Evolutionary conservation across 75 land plant species (phyloP).

Genomic region (Sequoia sempervirens): DNA sequence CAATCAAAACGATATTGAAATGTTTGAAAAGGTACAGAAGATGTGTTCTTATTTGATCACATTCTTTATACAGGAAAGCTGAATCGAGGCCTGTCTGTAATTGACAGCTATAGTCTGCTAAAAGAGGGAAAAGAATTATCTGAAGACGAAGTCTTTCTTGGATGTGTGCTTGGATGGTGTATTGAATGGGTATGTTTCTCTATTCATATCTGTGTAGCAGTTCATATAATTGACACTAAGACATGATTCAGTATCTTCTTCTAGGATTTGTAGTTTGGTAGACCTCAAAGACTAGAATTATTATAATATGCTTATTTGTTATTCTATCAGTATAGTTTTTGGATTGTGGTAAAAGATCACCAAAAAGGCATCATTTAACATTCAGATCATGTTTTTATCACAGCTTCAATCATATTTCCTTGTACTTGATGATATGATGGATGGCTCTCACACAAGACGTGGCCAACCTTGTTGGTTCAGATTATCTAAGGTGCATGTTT

Average conservation of each 20-base stretch:
- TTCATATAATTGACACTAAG: neutral
- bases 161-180: slow-evolving; percentile 93
- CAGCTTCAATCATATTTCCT: slow-evolving; percentile 98
- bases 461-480: slow-evolving; percentile 99
- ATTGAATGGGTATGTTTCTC: slow-evolving; percentile 81
- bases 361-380: neutral
- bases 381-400: slow-evolving; percentile 3
- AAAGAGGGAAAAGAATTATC: slow-evolving; percentile 59
- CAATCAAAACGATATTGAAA: neutral
- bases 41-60: neutral
- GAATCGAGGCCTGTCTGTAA: slow-evolving; percentile 87
- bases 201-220: slow-evolving; percentile 8
- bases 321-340: neutral
- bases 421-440: slow-evolving; percentile 97
- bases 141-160: slow-evolving; percentile 73
- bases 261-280: neutral
- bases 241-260: neutral
- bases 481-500: slow-evolving; percentile 58
- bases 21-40: neutral
- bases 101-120: slow-evolving; percentile 86
- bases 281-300: neutral
- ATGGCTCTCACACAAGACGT: slow-evolving; percentile 76
- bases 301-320: neutral
- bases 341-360: neutral
- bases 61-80: slow-evolving; percentile 71